Percentiles rank a stretch among this genome's conserved stretches.
Evolutionary conservation across 345 rosid species (phyloP).

Genomic region (Hibiscus trionum): DNA sequence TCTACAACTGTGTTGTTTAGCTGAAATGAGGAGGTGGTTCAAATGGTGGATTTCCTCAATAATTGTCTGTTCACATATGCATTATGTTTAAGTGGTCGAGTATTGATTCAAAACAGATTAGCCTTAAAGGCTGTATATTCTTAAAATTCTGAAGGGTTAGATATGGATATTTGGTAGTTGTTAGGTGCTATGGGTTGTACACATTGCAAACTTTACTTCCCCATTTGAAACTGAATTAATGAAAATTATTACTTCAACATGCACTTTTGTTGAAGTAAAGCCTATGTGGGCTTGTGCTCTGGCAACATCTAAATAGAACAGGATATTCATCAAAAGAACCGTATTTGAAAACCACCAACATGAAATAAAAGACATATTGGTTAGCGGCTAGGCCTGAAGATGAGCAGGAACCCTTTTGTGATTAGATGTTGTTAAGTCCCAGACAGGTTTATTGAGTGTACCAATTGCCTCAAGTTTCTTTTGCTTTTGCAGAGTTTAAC

Average conservation of each 20-base stretch:
- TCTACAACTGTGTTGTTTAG: neutral
- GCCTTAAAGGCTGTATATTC: neutral
- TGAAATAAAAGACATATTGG: neutral
- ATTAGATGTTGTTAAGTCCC: neutral
- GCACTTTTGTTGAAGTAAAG: too few species aligned
- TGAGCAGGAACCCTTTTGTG: neutral
- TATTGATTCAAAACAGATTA: neutral
- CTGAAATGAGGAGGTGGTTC: neutral
- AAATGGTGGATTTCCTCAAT: neutral
- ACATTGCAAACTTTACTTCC: neutral
- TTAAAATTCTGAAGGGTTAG: neutral
- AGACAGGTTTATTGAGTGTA: neutral
- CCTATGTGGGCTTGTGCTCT: neutral
- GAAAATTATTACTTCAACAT: neutral
- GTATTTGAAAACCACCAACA: neutral
- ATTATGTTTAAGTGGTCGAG: neutral
- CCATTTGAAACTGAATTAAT: neutral
- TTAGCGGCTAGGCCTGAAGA: constrained; percentile 1
- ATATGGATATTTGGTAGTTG: neutral
- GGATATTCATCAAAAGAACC: neutral
- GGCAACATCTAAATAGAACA: neutral
- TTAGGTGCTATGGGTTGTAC: neutral
- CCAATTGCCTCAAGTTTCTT: neutral
- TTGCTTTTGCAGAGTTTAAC: neutral
- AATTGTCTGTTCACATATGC: neutral